Conservation (phyloP, 345 rosid genomes). For the Brassica rapa region DNA sequence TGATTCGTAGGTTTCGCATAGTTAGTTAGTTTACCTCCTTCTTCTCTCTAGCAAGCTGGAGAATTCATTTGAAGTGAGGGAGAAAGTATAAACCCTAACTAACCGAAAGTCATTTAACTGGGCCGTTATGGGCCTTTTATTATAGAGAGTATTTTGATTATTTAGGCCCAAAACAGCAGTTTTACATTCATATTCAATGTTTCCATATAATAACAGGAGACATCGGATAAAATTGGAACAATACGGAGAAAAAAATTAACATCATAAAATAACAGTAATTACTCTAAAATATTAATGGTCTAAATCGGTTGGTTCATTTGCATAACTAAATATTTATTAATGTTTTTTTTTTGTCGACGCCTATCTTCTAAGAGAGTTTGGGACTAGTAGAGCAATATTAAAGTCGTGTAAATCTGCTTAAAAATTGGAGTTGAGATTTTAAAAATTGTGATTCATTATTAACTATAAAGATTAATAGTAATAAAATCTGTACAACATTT, state of each 20-base stretch:
- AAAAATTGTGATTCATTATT: neutral
- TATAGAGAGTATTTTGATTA: neutral
- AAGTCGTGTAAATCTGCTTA: too few relatives aligned
- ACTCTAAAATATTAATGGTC: neutral
- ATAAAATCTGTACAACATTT: neutral
- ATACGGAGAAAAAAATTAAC: too few relatives aligned
- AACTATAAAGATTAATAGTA: neutral
- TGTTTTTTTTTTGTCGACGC: too few relatives aligned
- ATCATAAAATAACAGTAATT: neutral
- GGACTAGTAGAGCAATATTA: too few relatives aligned
- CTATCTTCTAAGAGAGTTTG: too few relatives aligned
- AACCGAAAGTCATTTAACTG: neutral
- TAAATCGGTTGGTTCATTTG: neutral
- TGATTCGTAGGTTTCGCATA: conserved; percentile 51
- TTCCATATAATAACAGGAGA: neutral
- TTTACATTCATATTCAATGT: neutral
- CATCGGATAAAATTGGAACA: too few relatives aligned
- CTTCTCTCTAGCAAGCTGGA: conserved; percentile 6
- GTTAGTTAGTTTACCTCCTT: neutral
- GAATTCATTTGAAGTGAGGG: conserved; percentile 19
- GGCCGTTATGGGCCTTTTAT: conserved; percentile 13
- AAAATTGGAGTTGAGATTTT: too few relatives aligned
- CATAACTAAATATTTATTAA: too few relatives aligned
- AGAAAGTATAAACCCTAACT: conserved; percentile 38
- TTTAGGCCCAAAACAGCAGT: neutral